A percentile compares a stretch with the other conserved stretches of the same genome.
phyloP scores from a whole-genome alignment of 2,329 filamentous ascomycete species.

The Aspergillus sp. region DNA sequence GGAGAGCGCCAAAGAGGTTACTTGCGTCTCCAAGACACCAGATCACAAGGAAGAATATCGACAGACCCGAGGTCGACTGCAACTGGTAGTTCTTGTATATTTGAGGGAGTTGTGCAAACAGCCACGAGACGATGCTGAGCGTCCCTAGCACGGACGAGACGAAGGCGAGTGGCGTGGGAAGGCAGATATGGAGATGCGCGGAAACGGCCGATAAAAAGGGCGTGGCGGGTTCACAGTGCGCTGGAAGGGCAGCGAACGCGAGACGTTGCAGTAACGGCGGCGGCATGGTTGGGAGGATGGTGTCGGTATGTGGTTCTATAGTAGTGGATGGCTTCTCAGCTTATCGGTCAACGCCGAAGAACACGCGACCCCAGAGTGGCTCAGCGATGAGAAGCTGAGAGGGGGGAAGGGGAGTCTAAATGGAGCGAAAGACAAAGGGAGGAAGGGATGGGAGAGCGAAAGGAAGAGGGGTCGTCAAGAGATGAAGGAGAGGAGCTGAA shows the following conservation, averaged over 20 bases:
- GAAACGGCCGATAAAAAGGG: slow-evolving; percentile 59
- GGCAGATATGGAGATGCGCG: slow-evolving; percentile 59
- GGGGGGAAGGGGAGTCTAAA: not conserved
- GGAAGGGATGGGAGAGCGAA: not conserved
- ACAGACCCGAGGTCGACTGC: slow-evolving; percentile 64
- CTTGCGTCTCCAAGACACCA: slow-evolving; percentile 65
- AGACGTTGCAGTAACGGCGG: slow-evolving; percentile 28
- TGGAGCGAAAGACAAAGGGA: not conserved
- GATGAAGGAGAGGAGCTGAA: not conserved
- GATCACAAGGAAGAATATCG: slow-evolving; percentile 64
- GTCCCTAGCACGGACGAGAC: slow-evolving; percentile 60
- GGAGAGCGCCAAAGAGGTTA: slow-evolving; percentile 62
- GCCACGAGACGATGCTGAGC: slow-evolving; percentile 65
- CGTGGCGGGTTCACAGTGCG: slow-evolving; percentile 60
- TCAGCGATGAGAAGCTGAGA: not conserved
- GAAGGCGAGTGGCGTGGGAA: slow-evolving; percentile 63
- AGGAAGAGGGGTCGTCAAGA: not conserved
- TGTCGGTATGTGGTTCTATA: not conserved
- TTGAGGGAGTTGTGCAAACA: slow-evolving; percentile 68
- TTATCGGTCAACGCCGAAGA: not conserved
- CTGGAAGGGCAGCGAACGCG: slow-evolving; percentile 46
- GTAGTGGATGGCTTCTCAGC: not conserved
- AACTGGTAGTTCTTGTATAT: slow-evolving; percentile 67
- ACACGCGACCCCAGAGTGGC: not conserved
- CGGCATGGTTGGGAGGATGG: slow-evolving; percentile 24